Conservation (phyloP, 2,329 filamentous ascomycete genomes). For the Diaporthe citriasiana region DNA sequence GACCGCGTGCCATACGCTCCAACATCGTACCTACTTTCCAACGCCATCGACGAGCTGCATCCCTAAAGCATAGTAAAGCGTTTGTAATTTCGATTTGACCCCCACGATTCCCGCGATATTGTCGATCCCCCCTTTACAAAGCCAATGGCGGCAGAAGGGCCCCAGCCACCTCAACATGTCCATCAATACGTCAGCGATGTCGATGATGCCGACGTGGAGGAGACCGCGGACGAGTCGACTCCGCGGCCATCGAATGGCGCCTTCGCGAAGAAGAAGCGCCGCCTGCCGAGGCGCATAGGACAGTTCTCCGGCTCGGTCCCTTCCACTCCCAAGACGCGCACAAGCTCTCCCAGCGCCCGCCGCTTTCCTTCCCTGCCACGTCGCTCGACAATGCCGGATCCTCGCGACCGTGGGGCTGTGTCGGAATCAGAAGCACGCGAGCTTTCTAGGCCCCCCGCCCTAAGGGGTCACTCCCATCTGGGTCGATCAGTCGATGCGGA, state of each 20-base stretch:
- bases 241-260: constrained; percentile 56
- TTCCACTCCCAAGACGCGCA: constrained; percentile 69
- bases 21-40: background rate
- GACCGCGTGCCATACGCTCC: background rate
- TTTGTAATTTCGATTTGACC: background rate
- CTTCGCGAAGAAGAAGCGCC: constrained; percentile 74
- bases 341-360: constrained; percentile 58
- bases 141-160: constrained; percentile 41
- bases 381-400: constrained; percentile 76
- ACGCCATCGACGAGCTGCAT: background rate
- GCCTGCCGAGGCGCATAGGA: constrained; percentile 68
- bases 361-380: constrained; percentile 71
- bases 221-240: constrained; percentile 83
- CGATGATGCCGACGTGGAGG: constrained; percentile 82
- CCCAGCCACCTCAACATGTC: constrained; percentile 48
- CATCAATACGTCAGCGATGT: constrained; percentile 76
- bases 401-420: constrained; percentile 72
- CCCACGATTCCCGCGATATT: constrained; percentile 47
- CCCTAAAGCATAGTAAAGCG: background rate
- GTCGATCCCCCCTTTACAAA: background rate
- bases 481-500: constrained; percentile 59
- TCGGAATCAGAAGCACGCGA: constrained; percentile 84
- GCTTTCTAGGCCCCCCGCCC: constrained; percentile 45
- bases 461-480: constrained; percentile 38
- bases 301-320: constrained; percentile 74